Evolutionary conservation across 768 basidiomycete species (phyloP).

Genomic region (Lyophyllum semitale): DNA sequence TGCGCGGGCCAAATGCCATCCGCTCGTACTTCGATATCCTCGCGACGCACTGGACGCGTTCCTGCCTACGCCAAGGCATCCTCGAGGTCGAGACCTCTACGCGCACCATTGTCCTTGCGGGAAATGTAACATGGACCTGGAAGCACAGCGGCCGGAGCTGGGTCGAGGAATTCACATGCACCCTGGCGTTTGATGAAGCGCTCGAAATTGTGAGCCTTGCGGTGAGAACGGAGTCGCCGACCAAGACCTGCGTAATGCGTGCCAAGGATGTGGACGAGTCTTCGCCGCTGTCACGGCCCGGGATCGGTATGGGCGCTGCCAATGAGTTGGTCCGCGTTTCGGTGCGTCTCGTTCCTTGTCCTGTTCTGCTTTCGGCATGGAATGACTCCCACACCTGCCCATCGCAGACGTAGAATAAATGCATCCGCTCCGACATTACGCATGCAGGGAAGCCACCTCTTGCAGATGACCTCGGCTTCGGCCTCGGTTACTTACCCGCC

Average conservation of each 20-base stretch:
- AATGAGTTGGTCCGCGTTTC: background rate
- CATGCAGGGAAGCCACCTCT: background rate
- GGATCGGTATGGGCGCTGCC: background rate
- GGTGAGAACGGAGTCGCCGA: constrained; percentile 39
- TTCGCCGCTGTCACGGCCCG: constrained; percentile 26
- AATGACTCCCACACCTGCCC: background rate
- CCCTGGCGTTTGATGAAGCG: constrained; percentile 43
- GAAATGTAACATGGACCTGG: constrained; percentile 49
- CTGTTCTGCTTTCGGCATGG: background rate
- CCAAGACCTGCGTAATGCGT: constrained; percentile 48
- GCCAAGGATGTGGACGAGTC: constrained; percentile 34
- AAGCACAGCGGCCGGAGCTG: constrained; percentile 41
- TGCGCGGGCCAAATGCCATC: constrained; percentile 45
- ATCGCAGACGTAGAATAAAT: constrained; percentile 2
- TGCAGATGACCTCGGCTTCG: constrained; percentile 10
- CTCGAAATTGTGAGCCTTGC: constrained; percentile 42
- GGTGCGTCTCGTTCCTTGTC: constrained; percentile 1
- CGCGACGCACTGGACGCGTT: constrained; percentile 45
- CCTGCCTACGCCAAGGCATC: constrained; percentile 25
- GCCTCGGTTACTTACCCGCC: constrained; percentile 11
- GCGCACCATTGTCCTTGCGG: constrained; percentile 33
- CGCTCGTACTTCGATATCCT: constrained; percentile 53
- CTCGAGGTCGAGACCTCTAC: constrained; percentile 24
- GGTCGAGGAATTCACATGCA: constrained; percentile 48
- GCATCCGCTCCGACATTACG: background rate